Conservation (phyloP, 306 rosid species). For the Erythrophleum fordii region DNA sequence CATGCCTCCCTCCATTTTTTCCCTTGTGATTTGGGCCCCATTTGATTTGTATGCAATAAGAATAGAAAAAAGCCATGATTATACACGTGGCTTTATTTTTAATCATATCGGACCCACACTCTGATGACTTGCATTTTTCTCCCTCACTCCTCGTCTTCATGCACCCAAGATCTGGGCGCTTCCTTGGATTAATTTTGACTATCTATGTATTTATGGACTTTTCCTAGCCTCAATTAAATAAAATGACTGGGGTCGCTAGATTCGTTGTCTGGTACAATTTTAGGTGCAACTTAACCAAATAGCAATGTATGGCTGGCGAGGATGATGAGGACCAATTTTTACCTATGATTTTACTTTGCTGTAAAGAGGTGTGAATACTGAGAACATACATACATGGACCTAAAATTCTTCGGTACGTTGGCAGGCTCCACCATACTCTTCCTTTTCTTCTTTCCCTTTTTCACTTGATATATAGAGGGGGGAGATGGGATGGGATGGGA, state of each 20-base stretch:
- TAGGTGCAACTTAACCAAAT: conserved; percentile 12
- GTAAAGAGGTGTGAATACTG: conserved; percentile 50
- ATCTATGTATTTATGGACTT: neutral
- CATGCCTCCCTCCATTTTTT: neutral
- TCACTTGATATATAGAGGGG: neutral
- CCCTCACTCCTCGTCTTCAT: neutral
- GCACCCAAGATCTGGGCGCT: conserved; percentile 38
- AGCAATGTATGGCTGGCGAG: neutral
- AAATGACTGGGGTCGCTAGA: conserved; percentile 16
- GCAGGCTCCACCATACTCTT: conserved; percentile 28
- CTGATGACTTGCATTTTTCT: conserved; percentile 30
- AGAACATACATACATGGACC: conserved; percentile 34
- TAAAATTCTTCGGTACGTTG: conserved; percentile 22
- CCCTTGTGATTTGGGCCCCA: conserved; percentile 26
- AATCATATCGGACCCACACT: conserved; percentile 27
- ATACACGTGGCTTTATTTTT: conserved; percentile 38
- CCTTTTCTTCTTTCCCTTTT: neutral
- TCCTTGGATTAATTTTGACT: conserved; percentile 30
- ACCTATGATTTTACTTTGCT: conserved; percentile 37
- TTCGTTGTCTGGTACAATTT: conserved; percentile 36
- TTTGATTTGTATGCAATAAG: conserved; percentile 30
- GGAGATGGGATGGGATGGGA: neutral
- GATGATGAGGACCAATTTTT: neutral
- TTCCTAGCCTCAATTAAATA: neutral
- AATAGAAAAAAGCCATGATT: neutral